These are phyloP conservation scores for Magnolia changhungtana DNA, from an alignment of 164 flowering plant species.

Conservation along the genomic window DNA sequence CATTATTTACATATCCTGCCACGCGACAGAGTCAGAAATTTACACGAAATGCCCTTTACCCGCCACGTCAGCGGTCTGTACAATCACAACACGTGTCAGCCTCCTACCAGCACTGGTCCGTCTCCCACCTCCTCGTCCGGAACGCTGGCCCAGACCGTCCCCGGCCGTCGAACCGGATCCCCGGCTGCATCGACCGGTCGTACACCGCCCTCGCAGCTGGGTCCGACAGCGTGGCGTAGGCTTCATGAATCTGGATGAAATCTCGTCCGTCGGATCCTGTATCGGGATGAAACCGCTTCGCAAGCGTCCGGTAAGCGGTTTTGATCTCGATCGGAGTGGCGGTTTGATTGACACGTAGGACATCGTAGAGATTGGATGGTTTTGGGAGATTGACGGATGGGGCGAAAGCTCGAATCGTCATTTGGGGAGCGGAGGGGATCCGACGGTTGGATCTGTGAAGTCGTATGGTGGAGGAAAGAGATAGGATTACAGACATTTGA, in stretches of 20 bases:
- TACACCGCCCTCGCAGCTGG: conserved; percentile 60
- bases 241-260: conserved; percentile 66
- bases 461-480: neutral
- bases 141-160: neutral
- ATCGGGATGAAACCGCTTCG: conserved; percentile 67
- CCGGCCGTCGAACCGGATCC: neutral
- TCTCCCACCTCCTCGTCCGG: conserved; percentile 58
- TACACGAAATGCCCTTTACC: too few relatives aligned
- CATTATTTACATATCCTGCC: too few relatives aligned
- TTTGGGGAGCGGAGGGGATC: neutral
- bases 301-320: conserved; percentile 58
- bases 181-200: conserved; percentile 19
- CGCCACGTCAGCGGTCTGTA: too few relatives aligned
- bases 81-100: neutral
- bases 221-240: conserved; percentile 74
- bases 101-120: conserved; percentile 85
- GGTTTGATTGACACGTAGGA: conserved; percentile 38
- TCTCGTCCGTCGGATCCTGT: conserved; percentile 41
- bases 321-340: conserved; percentile 59
- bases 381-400: neutral
- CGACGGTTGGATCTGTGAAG: neutral
- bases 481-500: neutral
- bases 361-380: conserved; percentile 39
- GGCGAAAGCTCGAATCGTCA: neutral
- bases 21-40: too few relatives aligned